phyloP scores from a whole-genome alignment of 805 yeast genomes.

The Candida patagonica region DNA sequence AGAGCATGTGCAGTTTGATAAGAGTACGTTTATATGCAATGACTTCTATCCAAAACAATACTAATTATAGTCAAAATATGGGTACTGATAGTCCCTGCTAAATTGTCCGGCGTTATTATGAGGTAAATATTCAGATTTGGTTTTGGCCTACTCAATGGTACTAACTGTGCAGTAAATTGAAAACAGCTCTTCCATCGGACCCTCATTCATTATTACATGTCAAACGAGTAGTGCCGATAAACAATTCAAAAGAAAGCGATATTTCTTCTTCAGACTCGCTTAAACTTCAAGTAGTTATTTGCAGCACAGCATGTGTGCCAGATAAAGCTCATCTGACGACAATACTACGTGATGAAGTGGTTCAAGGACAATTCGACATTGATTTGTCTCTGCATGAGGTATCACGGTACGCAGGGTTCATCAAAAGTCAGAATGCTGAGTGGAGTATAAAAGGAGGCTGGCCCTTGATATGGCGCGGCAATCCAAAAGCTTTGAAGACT shows the following conservation, averaged over 20 bases:
- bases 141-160: neutral
- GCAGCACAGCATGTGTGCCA: slow-evolving; percentile 33
- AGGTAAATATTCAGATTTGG: slow-evolving; percentile 13
- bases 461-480: slow-evolving; percentile 95
- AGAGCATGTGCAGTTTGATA: slow-evolving; percentile 18
- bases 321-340: slow-evolving; percentile 16
- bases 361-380: slow-evolving; percentile 1
- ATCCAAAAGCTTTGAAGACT: slow-evolving; percentile 44
- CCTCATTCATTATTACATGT: slow-evolving; percentile 3
- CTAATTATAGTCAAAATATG: slow-evolving; percentile 23
- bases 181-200: neutral
- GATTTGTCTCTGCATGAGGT: slow-evolving; percentile 27
- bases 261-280: slow-evolving; percentile 10
- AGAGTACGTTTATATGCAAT: slow-evolving; percentile 4
- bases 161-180: neutral
- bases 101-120: slow-evolving; percentile 20
- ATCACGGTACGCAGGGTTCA: slow-evolving; percentile 57
- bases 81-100: slow-evolving; percentile 26
- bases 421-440: slow-evolving; percentile 51
- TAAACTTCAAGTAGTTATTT: slow-evolving; percentile 35
- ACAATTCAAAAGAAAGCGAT: slow-evolving; percentile 14
- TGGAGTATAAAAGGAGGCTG: slow-evolving; percentile 59
- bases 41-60: neutral
- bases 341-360: slow-evolving; percentile 3
- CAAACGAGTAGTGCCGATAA: neutral